Evolutionary conservation across 805 yeast species (phyloP).

Genomic region (Myxozyma kluyveri): DNA sequence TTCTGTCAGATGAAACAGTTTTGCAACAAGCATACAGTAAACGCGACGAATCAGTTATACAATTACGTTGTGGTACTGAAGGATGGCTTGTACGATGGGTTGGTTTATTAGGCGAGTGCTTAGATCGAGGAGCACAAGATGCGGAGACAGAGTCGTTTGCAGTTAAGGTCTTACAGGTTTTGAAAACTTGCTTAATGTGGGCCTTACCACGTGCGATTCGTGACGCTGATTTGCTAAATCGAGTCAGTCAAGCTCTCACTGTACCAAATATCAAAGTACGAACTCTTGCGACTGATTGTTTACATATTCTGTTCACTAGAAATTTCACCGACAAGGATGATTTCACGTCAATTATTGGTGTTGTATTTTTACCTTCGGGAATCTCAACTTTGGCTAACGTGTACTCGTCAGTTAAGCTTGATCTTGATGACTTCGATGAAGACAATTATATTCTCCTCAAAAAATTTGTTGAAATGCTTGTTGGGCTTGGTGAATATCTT

Average conservation of each 20-base stretch:
- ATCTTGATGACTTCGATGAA: conserved; percentile 71
- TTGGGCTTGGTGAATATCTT: conserved; percentile 76
- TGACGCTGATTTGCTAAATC: conserved; percentile 60
- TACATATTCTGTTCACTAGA: conserved; percentile 84
- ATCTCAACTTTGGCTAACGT: conserved; percentile 64
- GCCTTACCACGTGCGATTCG: conserved; percentile 72
- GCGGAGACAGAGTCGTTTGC: conserved; percentile 48
- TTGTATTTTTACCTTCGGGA: conserved; percentile 73
- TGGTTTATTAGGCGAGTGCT: conserved; percentile 49
- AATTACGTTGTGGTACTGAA: conserved; percentile 63
- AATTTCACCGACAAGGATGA: conserved; percentile 64
- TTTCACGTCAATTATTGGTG: conserved; percentile 72
- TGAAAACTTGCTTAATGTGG: conserved; percentile 92
- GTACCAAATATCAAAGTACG: conserved; percentile 55
- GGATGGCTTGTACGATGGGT: conserved; percentile 90
- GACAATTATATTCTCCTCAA: conserved; percentile 75
- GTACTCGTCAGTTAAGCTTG: conserved; percentile 51
- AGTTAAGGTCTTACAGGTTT: conserved; percentile 69
- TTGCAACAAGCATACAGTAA: conserved; percentile 63
- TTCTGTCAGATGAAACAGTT: conserved; percentile 68
- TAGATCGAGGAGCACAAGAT: conserved; percentile 41
- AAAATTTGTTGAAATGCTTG: conserved; percentile 90
- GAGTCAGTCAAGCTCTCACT: conserved; percentile 49
- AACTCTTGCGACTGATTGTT: conserved; percentile 76
- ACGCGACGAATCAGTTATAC: conserved; percentile 55